Evolutionary conservation across 2,329 filamentous ascomycete genomes (phyloP).

Genomic region (Zymoseptoria pseudotritici): DNA sequence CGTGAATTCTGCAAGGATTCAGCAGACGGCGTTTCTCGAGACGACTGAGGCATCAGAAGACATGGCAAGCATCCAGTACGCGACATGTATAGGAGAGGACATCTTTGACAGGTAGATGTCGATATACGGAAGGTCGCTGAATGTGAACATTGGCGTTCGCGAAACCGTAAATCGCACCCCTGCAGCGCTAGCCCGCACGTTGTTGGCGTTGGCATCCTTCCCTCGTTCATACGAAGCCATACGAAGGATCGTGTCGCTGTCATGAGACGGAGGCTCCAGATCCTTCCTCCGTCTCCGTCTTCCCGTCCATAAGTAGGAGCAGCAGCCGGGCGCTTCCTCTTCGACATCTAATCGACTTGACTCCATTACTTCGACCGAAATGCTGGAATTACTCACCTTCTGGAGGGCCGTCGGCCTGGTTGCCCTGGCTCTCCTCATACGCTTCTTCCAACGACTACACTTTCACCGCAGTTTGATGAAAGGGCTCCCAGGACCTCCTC

Average conservation of each 20-base stretch:
- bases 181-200: too few relatives aligned
- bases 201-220: not conserved
- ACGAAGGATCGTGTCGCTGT: not conserved
- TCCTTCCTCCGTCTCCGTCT: not conserved
- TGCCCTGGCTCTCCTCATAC: slow-evolving; percentile 15
- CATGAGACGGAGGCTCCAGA: not conserved
- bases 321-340: too few relatives aligned
- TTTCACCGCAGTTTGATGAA: slow-evolving; percentile 20
- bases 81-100: too few relatives aligned
- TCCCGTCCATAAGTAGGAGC: not conserved
- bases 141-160: too few relatives aligned
- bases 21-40: not conserved
- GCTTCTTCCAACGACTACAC: slow-evolving; percentile 22
- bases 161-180: too few relatives aligned
- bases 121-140: too few relatives aligned
- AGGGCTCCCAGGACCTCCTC: slow-evolving; percentile 34
- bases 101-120: too few relatives aligned
- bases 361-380: not conserved
- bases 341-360: not conserved
- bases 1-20: not conserved
- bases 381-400: slow-evolving; percentile 13
- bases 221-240: not conserved
- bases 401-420: slow-evolving; percentile 18
- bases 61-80: too few relatives aligned
- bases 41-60: too few relatives aligned